Evolutionary conservation across 2,329 filamentous ascomycete species (phyloP), one percentile per base, ranked within the genome.

Genomic region (Colletotrichum chlorophyti): DNA sequence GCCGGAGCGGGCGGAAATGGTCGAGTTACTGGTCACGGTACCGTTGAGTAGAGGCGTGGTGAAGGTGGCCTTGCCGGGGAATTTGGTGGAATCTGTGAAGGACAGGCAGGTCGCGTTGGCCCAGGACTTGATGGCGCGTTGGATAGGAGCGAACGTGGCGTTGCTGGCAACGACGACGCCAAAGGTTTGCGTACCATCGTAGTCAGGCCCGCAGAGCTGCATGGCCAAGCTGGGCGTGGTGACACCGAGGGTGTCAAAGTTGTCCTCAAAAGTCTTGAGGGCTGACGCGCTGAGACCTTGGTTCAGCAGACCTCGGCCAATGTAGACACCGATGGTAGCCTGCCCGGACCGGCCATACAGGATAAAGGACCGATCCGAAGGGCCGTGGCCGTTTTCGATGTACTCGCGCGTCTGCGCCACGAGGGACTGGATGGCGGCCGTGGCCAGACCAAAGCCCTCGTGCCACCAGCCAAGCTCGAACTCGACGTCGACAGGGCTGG

Each of bases 261-360:
- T 65, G 37, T 69, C 53, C 42, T 72, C 48, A 7, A 75, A 66
- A 5, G 51, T 52, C 43, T 50, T 46, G n/a, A 74, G 65, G 21
- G 69, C 72, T 26, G 67, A 64, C 9, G 47, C 38, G 51, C 61
- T 64, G 19, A 72, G 40, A 51, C 63, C 64, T 61, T 69, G 62
- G 46, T 62, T 65, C 47, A 65, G 65, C 40, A 73, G 58, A 50
- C 60, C 66, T 40, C 64, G 65, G 60, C 74, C 73, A n/a, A 75
- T 68, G 53, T 75, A 76, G 38, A 76, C 31, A 41, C 74, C 72
- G 19, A 72, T 53, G 11, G 67, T 66, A 32, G 66, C 66, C 35
- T 65, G 64, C 3, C 65, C 68, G 42, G 64, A 68, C 57, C 65
- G 67, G 6, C 64, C 69, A 61, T 67, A 74, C 19, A 74, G 52